Evolutionary conservation across 352 stramenopile species (phyloP).

Genomic region (Phytophthora fragariaefolia): DNA sequence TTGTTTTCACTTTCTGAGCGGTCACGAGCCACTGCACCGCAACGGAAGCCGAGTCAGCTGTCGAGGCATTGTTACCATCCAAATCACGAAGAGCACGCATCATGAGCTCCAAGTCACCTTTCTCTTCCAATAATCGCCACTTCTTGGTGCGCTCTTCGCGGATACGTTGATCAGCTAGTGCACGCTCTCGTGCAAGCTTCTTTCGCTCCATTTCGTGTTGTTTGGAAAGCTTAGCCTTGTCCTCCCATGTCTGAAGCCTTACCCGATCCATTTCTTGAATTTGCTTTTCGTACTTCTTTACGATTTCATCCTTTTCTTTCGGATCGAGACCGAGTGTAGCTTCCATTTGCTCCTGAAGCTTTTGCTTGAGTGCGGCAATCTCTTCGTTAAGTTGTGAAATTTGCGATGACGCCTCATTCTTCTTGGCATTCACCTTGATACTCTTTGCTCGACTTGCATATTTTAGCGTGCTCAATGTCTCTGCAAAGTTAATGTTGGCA

Average conservation of each 20-base stretch:
- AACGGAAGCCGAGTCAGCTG: conserved; percentile 29
- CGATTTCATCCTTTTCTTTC: conserved; percentile 89
- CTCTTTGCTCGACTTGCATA: conserved; percentile 95
- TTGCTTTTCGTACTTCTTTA: conserved; percentile 87
- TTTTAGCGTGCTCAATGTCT: conserved; percentile 96
- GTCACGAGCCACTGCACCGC: conserved; percentile 58
- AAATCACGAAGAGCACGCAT: conserved; percentile 77
- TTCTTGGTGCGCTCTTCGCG: conserved; percentile 84
- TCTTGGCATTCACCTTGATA: conserved; percentile 94
- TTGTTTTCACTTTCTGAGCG: conserved; percentile 60
- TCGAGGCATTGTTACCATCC: conserved; percentile 36
- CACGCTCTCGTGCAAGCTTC: conserved; percentile 79
- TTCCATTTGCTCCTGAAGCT: conserved; percentile 79
- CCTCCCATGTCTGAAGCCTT: conserved; percentile 88
- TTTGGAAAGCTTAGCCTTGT: conserved; percentile 87
- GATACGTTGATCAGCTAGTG: conserved; percentile 78
- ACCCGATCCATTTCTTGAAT: conserved; percentile 91
- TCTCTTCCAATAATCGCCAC: conserved; percentile 87
- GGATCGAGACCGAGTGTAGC: conserved; percentile 71
- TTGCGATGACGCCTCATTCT: conserved; percentile 92
- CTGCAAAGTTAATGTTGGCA: conserved; percentile 94
- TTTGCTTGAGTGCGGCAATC: conserved; percentile 89
- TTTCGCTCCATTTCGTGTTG: conserved; percentile 89
- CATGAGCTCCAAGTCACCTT: conserved; percentile 84
- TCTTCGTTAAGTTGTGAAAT: conserved; percentile 93